phyloP scores from a whole-genome alignment of 1,284 basidiomycete species.

The Coniferiporia sulphurascens region DNA sequence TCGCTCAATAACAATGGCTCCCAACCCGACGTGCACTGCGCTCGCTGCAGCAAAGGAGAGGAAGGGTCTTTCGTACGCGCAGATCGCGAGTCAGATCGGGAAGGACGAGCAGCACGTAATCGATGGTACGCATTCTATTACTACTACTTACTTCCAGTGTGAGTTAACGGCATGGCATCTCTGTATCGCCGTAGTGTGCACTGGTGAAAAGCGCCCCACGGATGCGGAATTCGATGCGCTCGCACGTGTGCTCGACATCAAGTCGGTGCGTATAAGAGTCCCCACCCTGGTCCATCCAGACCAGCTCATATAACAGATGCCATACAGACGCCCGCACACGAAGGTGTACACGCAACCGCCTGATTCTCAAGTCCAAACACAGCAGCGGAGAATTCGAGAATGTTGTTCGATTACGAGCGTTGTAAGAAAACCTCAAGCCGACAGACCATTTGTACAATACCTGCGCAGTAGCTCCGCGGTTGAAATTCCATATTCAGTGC shows the following conservation, averaged over 20 bases:
- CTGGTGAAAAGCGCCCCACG: conserved; percentile 41
- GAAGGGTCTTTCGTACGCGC: conserved; percentile 41
- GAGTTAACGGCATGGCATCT: not conserved
- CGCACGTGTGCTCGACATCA: conserved; percentile 42
- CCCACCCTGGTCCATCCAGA: not conserved
- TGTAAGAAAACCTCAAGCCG: too few relatives aligned
- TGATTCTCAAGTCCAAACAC: not conserved
- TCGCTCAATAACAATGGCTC: conserved; percentile 29
- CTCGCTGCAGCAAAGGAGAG: conserved; percentile 47
- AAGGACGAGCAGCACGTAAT: conserved; percentile 42
- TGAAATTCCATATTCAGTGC: too few relatives aligned
- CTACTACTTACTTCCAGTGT: not conserved
- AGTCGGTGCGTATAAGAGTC: conserved; percentile 13
- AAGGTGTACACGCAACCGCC: conserved; percentile 15
- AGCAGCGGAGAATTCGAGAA: not conserved
- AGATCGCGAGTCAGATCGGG: conserved; percentile 44
- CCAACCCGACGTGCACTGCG: conserved; percentile 51
- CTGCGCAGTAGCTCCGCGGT: too few relatives aligned
- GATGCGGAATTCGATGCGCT: conserved; percentile 48
- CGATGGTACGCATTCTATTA: conserved; percentile 37
- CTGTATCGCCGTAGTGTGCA: conserved; percentile 42
- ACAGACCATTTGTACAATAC: too few relatives aligned
- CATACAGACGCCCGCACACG: not conserved
- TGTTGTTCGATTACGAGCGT: not conserved
- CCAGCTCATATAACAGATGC: not conserved